Evolutionary conservation across 2,329 filamentous ascomycete species (phyloP), one percentile per base, ranked within the genome.

Genomic region (Hymenoscyphus scutula): DNA sequence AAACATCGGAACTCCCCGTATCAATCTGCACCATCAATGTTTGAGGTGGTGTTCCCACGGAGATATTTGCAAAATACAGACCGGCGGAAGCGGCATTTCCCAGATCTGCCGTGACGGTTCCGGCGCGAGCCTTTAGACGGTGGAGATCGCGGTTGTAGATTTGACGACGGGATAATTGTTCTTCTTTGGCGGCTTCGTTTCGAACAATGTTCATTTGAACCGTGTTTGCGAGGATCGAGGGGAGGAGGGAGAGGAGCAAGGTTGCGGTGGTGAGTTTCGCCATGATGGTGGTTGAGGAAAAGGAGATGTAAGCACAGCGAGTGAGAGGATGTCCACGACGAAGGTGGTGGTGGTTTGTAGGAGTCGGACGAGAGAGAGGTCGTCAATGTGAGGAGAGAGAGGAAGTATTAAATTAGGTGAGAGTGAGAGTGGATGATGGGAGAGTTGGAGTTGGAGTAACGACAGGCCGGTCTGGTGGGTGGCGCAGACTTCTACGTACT

Each of bases 1-100:
- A 88, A 3, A 84, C 81, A 70, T 88, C 86, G 66, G 82, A 85
- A 72, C 83, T 86, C 30, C 85, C 86, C 2, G 85, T 88, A 73
- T 88, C 85, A 65, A 88, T 78, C 59, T 84, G 77, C 68, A 88
- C 77, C 59, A 74, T 77, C 57, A 87, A 73, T 2, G 74, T 72
- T 73, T 88, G 85, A 0, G 77, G 76, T 0, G 86, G 86, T 0
- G 84, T 86, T 57, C 86, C 86, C 51, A 88, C 74, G n/a, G 76
- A 75, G 51, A 88, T 79, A 58, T 84, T 78, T 48, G 82, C 80
- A 61, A 65, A 69, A 55, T 74, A 74, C 15, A 82, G 80, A 37
- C 82, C 83, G 54, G 79, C 80, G 0, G 78, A 80, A 64, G 84
- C 69, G 65, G 84, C 84, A 74, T 87, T 86, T 23, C 56, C 63